Base-by-base conservation (phyloP, 2,329 filamentous ascomycete species). In the Venturia carpophila region DNA sequence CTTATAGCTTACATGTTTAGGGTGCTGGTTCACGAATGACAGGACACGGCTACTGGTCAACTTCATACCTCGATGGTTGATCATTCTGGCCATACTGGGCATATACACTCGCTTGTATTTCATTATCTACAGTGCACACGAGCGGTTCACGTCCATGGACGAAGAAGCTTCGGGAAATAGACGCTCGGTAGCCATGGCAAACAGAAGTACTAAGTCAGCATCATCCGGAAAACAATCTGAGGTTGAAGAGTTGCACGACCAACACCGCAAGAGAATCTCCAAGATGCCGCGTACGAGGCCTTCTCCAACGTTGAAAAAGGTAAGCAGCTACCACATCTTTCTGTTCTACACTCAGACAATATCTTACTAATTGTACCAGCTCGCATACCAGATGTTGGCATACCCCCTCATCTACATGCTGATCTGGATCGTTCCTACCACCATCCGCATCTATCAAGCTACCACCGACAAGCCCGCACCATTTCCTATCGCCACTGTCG, bases 11-110 rank as follows among this genome's bases (percentile, higher is more conserved):
- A 64, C 43, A 63, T 47, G 64, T 17, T 11, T 67, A 67, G 52
- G 73, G 77, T 79, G 77, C 67, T 79, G 77, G 77, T 78, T 79
- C 63, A 74, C 72, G 4, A 75, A 71, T 30, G 77, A 79, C 62
- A 67, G 71, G 30, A 69, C 72, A 19, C 72, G 77, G 2, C 70
- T 79, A 2, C 67, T 77, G 7, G 73, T 77, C 47, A 79, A 79
- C 68, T 79, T 79, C 67, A 69, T 78, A 24, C 77, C 75, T 5
- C 72, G 77, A 27, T 78, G 77, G 77, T 39, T 74, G 64, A 78
- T 79, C 64, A 78, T 79, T 60, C 67, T 72, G 60, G 67, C 68
- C 39, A 76, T 79, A 64, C 70, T 78, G 34, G 67, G 65, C 7
- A 72, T 79, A 47, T 79, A 79, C 66, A 69, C 72, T 6, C 71